A percentile compares a stretch with the other conserved stretches of the same genome.
These are phyloP conservation scores for Eragrostis tef DNA, from an alignment of 202 grass and related monocot genomes.

Conservation along the genomic window DNA sequence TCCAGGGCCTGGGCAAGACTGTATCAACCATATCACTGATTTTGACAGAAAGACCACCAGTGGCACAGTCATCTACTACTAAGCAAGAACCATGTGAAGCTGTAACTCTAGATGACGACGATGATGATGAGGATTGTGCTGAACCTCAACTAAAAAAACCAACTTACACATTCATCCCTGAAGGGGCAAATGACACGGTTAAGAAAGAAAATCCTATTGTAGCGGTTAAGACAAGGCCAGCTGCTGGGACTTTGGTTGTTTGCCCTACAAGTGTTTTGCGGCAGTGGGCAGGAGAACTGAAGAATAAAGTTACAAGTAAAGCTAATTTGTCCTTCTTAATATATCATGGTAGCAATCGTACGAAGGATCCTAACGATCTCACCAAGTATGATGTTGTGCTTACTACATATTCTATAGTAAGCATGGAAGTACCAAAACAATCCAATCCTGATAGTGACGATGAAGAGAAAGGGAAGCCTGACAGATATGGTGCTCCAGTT, in stretches of 20 bases:
- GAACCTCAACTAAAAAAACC: slow-evolving; percentile 56
- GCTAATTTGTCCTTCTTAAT: slow-evolving; percentile 84
- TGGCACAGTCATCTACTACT: slow-evolving; percentile 46
- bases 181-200: slow-evolving; percentile 40
- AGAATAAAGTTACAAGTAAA: slow-evolving; percentile 82
- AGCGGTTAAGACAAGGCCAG: slow-evolving; percentile 62
- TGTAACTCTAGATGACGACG: slow-evolving; percentile 84
- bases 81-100: slow-evolving; percentile 74
- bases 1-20: slow-evolving; percentile 97
- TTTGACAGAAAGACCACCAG: slow-evolving; percentile 81
- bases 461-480: slow-evolving; percentile 79
- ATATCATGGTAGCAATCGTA: slow-evolving; percentile 95
- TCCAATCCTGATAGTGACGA: slow-evolving; percentile 85
- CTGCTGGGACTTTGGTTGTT: slow-evolving; percentile 97
- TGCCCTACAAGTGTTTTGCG: slow-evolving; percentile 96
- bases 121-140: slow-evolving; percentile 59
- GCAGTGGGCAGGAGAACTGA: slow-evolving; percentile 96
- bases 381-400: slow-evolving; percentile 97
- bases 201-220: slow-evolving; percentile 56
- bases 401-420: slow-evolving; percentile 98
- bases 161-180: slow-evolving; percentile 34
- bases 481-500: slow-evolving; percentile 57
- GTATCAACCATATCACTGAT: slow-evolving; percentile 93
- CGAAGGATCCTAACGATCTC: slow-evolving; percentile 82
- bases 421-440: slow-evolving; percentile 98